Base-by-base conservation (phyloP, 495 filamentous ascomycete genomes). In the Penicillium longicatenatum region DNA sequence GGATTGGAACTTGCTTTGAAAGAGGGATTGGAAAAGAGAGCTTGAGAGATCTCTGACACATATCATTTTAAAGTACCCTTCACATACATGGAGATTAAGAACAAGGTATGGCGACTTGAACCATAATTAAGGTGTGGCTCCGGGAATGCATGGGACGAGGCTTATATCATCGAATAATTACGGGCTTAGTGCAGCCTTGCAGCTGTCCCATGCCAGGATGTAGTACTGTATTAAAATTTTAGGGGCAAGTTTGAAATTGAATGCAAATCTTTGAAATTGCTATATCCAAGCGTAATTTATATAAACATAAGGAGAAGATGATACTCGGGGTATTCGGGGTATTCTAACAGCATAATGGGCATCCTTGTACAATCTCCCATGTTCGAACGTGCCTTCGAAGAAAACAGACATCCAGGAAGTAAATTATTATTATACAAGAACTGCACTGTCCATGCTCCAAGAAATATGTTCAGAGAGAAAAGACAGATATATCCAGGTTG, bases 1-100 rank as follows among this genome's bases (percentile, higher is more conserved):
- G 62, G 51, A 9, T 45, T 60, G 30, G 57, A 59, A 44, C 29
- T 64, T 20, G 64, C 54, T 0, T 29, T 54, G 49, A 59, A 57
- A 31, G 41, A 24, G 3, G 58, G 58, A 0, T 52, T 39, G 26
- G 54, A 54, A 30, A 30, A 59, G 22, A 48, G 39, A 43, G 4
- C 26, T 26, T 26, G 26, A 26, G 3, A 26, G 26, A 26, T 26
- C n/a, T n/a, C n/a, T n/a, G n/a, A n/a, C n/a, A n/a, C n/a, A n/a
- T n/a, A n/a, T n/a, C n/a, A n/a, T n/a, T n/a, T n/a, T n/a, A n/a
- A n/a, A n/a, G n/a, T n/a, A n/a, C n/a, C n/a, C n/a, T n/a, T n/a
- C n/a, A n/a, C n/a, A n/a, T n/a, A 26, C 26, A 26, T 26, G 3
- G 26, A 26, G 26, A 26, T 6, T 6, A 26, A 26, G 26, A 26